Base-by-base conservation (phyloP, 306 rosid species). In the Elaeagnus macrophylla region DNA sequence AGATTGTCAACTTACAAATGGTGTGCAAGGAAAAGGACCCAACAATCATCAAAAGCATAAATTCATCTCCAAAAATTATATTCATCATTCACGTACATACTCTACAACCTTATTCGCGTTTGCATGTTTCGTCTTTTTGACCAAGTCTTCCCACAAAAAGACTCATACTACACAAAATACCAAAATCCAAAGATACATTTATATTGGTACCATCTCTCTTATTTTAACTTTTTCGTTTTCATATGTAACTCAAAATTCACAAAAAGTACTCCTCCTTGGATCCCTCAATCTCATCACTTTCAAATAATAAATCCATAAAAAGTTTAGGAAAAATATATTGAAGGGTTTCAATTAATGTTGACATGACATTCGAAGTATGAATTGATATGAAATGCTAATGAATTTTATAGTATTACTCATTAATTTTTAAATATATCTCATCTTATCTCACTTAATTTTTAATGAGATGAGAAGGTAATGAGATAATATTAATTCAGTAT, bases 231-330 rank as follows among this genome's bases (percentile, higher is more conserved):
- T 51, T 9, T 38, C 17, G 32, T 51, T 53, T 51, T 59, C 12
- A n/a, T n/a, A n/a, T n/a, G 66, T 51, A 63, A 51, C 76, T 56
- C 67, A 68, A 51, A 60, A 39, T 81, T 62, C 89, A 64, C 57
- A 53, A 48, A 7, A 12, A 40, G 41, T 37, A 14, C 25, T 11
- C 56, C 70, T 66, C 73, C 76, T 88, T 64, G 95, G 91, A 88
- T 82, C 95, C 93, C 76, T 68, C 79, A 76, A 79, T 64, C 76
- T 84, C 79, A 76, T 84, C 76, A 72, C 84, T 84, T 77, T 79
- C 88, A 77, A 84, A 82, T 82, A 72, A 84, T 78, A 75, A 51
- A 51, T 51, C 67, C 73, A 39, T 72, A 45, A 79, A 83, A 81
- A 76, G 70, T 55, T n/a, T n/a, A n/a, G n/a, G n/a, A n/a, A n/a